Conservation (phyloP, 1,139 yeast genomes). For the Magnusiomyces magnusii region DNA sequence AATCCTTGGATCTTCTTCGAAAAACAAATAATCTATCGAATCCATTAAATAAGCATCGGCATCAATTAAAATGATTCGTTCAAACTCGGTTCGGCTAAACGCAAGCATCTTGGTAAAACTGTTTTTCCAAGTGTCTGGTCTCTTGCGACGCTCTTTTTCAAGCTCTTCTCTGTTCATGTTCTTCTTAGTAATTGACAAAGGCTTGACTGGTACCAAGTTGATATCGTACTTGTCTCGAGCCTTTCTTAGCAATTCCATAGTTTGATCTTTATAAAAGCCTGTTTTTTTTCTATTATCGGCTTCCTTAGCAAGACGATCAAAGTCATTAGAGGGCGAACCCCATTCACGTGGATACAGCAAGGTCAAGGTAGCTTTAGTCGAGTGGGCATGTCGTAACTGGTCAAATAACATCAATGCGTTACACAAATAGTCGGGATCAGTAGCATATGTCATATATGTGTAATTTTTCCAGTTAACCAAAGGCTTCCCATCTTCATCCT, state of each 20-base stretch:
- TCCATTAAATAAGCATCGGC: slow-evolving; percentile 33
- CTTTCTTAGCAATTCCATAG: slow-evolving; percentile 6
- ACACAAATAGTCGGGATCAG: slow-evolving; percentile 38
- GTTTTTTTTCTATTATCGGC: slow-evolving; percentile 6
- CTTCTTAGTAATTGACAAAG: slow-evolving; percentile 17
- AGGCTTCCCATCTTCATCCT: slow-evolving; percentile 1
- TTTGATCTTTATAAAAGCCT: not conserved
- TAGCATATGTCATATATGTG: slow-evolving; percentile 46
- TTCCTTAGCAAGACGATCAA: slow-evolving; percentile 1
- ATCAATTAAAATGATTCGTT: slow-evolving; percentile 41
- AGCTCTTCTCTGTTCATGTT: slow-evolving; percentile 18
- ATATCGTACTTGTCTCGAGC: slow-evolving; percentile 19
- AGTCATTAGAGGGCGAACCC: slow-evolving; percentile 10
- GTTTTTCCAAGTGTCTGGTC: slow-evolving; percentile 34
- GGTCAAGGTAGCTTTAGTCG: slow-evolving; percentile 38
- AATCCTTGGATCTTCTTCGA: slow-evolving; percentile 17
- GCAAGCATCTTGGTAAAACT: slow-evolving; percentile 45
- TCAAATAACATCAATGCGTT: slow-evolving; percentile 40
- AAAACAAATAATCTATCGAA: slow-evolving; percentile 42
- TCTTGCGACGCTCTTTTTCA: slow-evolving; percentile 17
- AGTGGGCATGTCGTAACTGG: slow-evolving; percentile 28
- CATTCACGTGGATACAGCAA: slow-evolving; percentile 26
- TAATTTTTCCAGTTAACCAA: slow-evolving; percentile 19
- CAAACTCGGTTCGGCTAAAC: slow-evolving; percentile 41
- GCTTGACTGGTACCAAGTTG: slow-evolving; percentile 26